Conservation (phyloP, 2,329 filamentous ascomycete species). For the Annulohypoxylon truncatum region DNA sequence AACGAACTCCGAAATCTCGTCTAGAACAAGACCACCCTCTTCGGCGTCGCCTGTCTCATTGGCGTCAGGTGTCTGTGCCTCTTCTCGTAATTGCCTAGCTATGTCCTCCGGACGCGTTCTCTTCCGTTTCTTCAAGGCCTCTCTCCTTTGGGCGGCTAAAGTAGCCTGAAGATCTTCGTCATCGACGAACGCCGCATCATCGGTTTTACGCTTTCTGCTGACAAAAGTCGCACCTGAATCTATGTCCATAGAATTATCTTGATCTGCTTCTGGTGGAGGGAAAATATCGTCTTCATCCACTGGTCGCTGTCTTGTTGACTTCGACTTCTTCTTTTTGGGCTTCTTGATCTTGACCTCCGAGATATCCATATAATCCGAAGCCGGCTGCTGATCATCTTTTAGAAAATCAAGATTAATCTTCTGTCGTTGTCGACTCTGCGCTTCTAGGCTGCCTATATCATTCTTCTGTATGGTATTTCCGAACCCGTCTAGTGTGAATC, state of each 20-base stretch:
- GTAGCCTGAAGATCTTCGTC: slow-evolving; percentile 93
- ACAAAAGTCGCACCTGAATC: slow-evolving; percentile 66
- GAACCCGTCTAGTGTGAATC: slow-evolving; percentile 85
- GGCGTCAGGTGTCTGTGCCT: slow-evolving; percentile 65
- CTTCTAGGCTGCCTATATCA: slow-evolving; percentile 60
- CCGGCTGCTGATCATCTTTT: slow-evolving; percentile 70
- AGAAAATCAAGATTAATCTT: slow-evolving; percentile 77
- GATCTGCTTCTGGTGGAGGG: slow-evolving; percentile 53
- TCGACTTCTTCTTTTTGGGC: slow-evolving; percentile 89
- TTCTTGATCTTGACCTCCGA: slow-evolving; percentile 94
- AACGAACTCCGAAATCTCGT: slow-evolving; percentile 95
- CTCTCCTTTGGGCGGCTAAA: slow-evolving; percentile 83
- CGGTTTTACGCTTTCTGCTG: slow-evolving; percentile 71
- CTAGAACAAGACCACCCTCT: slow-evolving; percentile 81
- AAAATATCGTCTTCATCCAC: slow-evolving; percentile 73
- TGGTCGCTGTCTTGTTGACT: slow-evolving; percentile 76
- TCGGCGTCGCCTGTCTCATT: slow-evolving; percentile 57
- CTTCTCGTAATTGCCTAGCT: slow-evolving; percentile 79
- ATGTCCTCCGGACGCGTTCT: slow-evolving; percentile 87
- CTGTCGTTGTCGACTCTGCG: slow-evolving; percentile 73
- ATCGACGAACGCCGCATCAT: slow-evolving; percentile 80
- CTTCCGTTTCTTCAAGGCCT: slow-evolving; percentile 91
- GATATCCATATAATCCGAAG: slow-evolving; percentile 89
- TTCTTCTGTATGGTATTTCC: slow-evolving; percentile 76
- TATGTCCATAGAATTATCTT: slow-evolving; percentile 76